Base-by-base conservation (phyloP, 73 alveolate genomes). In the Stentor coeruleus region DNA sequence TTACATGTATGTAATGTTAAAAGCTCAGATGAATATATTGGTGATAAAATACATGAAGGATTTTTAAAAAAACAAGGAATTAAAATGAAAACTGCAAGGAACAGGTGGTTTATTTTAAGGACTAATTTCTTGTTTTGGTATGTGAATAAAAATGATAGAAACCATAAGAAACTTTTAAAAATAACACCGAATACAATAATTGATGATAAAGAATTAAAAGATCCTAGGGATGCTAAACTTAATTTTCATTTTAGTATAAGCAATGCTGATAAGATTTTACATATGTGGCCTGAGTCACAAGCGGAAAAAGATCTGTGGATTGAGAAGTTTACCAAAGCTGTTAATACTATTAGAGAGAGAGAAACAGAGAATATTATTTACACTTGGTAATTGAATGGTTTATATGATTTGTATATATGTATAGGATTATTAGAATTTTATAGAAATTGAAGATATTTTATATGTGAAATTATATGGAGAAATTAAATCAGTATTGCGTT, bases 1-100 rank as follows among this genome's bases (percentile, higher is more conserved):
- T 40, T 66, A 20, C 36, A 20, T 26, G 14, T 26, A 0, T 66
- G 79, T 33, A 66, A 66, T 33, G 37, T 66, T 15, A 20, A 66
- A 40, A 66, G 37, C 33, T 66, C 79, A 20, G 33, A 26, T 66
- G 79, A 66, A 66, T 66, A 66, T 66, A 33, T 33, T 20, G 79
- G 79, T 28, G 79, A 66, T 28, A 66, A 66, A 33, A 66, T 66
- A 20, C 79, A 66, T 2, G 79, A 66, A 66, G 79, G 40, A 1
- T 20, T 66, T 33, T 66, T 66, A 66, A 66, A 66, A 31, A 20
- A 66, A 66, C 40, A 66, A 66, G 79, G 79, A 31, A 20, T 26
- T 15, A 66, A 20, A 20, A 28, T 37, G 79, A 33, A 20, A 2
- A 26, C 40, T 31, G 42, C 14, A 33, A n/a, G n/a, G n/a, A 28